phyloP scores from a whole-genome alignment of 192 early-diverging fungal species.

The Backusella macrospora region DNA sequence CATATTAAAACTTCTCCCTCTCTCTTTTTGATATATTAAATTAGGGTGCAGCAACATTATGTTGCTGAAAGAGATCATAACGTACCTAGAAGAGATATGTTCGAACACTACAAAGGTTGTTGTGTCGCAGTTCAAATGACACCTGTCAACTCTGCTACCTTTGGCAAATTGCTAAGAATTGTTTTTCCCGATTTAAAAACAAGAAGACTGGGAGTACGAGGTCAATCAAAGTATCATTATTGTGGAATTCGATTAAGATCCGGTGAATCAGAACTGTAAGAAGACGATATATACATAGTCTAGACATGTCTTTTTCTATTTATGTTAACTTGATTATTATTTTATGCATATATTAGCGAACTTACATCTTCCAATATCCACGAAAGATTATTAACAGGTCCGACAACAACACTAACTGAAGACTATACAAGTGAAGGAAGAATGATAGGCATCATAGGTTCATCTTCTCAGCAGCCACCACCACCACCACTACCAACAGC shows the following conservation, averaged over 20 bases:
- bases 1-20: neutral
- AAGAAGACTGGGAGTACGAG: slow-evolving; percentile 48
- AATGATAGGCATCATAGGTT: too few species aligned
- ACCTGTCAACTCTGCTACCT: slow-evolving; percentile 56
- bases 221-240: slow-evolving; percentile 55
- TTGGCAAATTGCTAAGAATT: slow-evolving; percentile 53
- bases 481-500: too few species aligned
- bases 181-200: slow-evolving; percentile 56
- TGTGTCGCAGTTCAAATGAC: slow-evolving; percentile 38
- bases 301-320: too few species aligned
- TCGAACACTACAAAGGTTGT: slow-evolving; percentile 47
- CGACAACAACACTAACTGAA: too few species aligned
- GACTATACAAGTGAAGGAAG: too few species aligned
- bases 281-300: neutral
- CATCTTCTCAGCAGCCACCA: too few species aligned
- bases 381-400: too few species aligned
- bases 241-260: slow-evolving; percentile 42
- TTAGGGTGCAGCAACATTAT: slow-evolving; percentile 49
- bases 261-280: neutral
- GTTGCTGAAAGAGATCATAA: slow-evolving; percentile 41
- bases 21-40: neutral
- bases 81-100: slow-evolving; percentile 49
- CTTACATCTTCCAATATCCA: too few species aligned
- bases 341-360: neutral
- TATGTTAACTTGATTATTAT: neutral